phyloP scores from a whole-genome alignment of 495 filamentous ascomycete species.

The Ascodesmis nigricans region DNA sequence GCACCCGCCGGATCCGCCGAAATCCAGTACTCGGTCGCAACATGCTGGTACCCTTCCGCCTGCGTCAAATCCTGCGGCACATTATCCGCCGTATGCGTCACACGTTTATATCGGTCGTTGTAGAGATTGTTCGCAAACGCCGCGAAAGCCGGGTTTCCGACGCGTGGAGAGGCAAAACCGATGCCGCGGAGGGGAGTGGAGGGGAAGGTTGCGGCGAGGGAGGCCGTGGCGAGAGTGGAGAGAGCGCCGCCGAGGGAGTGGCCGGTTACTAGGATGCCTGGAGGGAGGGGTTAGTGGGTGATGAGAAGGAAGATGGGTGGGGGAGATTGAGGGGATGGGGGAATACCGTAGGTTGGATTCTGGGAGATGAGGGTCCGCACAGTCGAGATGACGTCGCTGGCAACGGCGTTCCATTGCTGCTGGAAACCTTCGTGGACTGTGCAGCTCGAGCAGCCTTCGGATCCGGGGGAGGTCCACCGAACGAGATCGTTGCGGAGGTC shows the following conservation, averaged over 20 bases:
- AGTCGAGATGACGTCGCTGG: conserved; percentile 24
- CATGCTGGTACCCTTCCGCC: conserved; percentile 34
- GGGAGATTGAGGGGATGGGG: too few species aligned
- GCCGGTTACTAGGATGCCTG: too few species aligned
- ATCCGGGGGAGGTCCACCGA: conserved; percentile 23
- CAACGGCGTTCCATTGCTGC: conserved; percentile 28
- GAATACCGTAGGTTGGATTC: conserved; percentile 32
- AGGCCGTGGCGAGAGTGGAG: conserved; percentile 36
- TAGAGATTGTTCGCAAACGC: conserved; percentile 37
- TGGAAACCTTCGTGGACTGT: conserved; percentile 30
- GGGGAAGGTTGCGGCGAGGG: conserved; percentile 33
- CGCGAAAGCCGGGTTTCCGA: conserved; percentile 37
- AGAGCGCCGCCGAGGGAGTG: conserved; percentile 51
- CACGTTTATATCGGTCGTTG: too few species aligned
- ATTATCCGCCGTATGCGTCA: conserved; percentile 46
- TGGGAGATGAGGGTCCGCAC: conserved; percentile 15
- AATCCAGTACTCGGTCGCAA: conserved; percentile 44
- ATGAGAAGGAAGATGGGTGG: too few species aligned
- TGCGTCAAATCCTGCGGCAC: conserved; percentile 41
- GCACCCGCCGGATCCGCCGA: conserved; percentile 1
- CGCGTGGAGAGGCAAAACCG: conserved; percentile 44
- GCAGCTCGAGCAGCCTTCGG: conserved; percentile 28
- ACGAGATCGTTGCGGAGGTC: conserved; percentile 30
- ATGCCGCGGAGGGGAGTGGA: not conserved
- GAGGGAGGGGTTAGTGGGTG: too few species aligned